Evolutionary conservation across 2,329 filamentous ascomycete species (phyloP).

Genomic region (Paraphaeosphaeria sporulosa): DNA sequence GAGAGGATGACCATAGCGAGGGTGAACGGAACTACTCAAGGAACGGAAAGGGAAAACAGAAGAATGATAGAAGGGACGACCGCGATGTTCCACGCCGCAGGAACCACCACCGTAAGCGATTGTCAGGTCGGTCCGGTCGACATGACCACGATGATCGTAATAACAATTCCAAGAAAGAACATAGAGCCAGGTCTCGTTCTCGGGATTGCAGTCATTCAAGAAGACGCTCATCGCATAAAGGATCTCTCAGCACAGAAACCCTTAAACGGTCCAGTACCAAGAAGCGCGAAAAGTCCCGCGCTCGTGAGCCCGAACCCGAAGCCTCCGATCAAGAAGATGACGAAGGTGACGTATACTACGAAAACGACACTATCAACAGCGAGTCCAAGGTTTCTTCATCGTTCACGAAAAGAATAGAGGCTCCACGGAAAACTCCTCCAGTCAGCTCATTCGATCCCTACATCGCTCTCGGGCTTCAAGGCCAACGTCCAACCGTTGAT

Average conservation of each 20-base stretch:
- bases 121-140: not conserved
- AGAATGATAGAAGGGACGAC: not conserved
- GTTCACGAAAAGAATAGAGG: not conserved
- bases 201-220: not conserved
- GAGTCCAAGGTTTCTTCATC: not conserved
- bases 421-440: not conserved
- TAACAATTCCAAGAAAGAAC: not conserved
- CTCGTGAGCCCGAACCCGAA: not conserved
- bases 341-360: not conserved
- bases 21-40: not conserved
- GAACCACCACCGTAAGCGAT: not conserved
- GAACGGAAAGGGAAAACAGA: constrained; percentile 1
- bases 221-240: not conserved
- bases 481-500: not conserved
- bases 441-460: constrained; percentile 1
- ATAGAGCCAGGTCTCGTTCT: not conserved
- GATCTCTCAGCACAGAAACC: not conserved
- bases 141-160: not conserved
- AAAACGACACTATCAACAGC: not conserved
- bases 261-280: not conserved
- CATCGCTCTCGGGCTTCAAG: not conserved
- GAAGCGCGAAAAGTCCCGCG: not conserved
- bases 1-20: not conserved
- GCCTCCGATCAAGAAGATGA: not conserved
- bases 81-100: not conserved